Base-by-base conservation (phyloP, 192 early-diverging fungal genomes). In the Piromyces finnis region DNA sequence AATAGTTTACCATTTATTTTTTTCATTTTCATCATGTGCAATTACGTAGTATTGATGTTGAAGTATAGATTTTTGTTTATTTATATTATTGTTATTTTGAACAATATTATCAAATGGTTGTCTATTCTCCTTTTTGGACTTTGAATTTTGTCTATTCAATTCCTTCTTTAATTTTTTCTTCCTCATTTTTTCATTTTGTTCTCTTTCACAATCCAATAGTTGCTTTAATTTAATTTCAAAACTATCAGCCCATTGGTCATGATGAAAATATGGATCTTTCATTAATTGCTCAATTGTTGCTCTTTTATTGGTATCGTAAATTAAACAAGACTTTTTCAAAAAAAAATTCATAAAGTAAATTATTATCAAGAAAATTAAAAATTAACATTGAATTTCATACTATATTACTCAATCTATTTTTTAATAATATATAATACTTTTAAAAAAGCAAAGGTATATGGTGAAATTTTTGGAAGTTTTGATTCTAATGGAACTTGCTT, bases 291-390 rank as follows among this genome's bases (percentile, higher is more conserved):
- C 84, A 37, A 88, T 86, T 22, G 90, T 90, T 13, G 90, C 87
- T 29, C 90, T 84, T 79, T 91, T 86, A 81, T 91, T 89, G 6
- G 89, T 86, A 78, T 91, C 89, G 80, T 91, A 91, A 36, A 91
- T 89, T 22, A 91, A 79, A 35, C 87, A 85, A 83, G 87, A 84
- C 89, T 90, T 80, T 0, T 39, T 15, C 12, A 28, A 22, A n/a
- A 12, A 59, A 39, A 27, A n/a, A n/a, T n/a, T n/a, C n/a, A n/a
- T n/a, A n/a, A n/a, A n/a, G n/a, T n/a, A n/a, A n/a, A n/a, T n/a
- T n/a, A n/a, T n/a, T n/a, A n/a, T n/a, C n/a, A n/a, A n/a, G n/a
- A n/a, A n/a, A n/a, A n/a, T n/a, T n/a, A n/a, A n/a, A n/a, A n/a
- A n/a, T n/a, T n/a, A n/a, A n/a, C n/a, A n/a, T n/a, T n/a, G n/a